A percentile compares a stretch with the other conserved stretches of the same genome.
Conservation (phyloP, 768 basidiomycete genomes). For the Porpolomopsis calyptriformis region DNA sequence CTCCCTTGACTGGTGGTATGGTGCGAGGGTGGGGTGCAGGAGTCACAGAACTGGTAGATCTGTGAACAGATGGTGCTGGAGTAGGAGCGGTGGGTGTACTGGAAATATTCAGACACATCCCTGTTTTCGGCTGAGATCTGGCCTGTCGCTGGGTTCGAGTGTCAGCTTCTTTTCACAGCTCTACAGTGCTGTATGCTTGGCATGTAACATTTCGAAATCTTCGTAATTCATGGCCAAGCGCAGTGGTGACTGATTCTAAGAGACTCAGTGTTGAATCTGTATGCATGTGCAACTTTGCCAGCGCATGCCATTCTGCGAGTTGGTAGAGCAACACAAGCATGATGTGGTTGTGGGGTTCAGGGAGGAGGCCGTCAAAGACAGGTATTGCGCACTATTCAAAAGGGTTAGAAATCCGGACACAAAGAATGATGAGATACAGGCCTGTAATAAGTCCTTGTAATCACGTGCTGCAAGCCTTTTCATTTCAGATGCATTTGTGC, state of each 20-base stretch:
- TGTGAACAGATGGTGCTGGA: too few species aligned
- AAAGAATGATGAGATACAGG: slow-evolving; percentile 8
- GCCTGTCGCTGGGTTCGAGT: slow-evolving; percentile 13
- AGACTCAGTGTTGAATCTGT: slow-evolving; percentile 23
- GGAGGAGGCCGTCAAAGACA: slow-evolving; percentile 28
- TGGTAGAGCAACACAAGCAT: slow-evolving; percentile 21
- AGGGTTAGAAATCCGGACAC: neutral
- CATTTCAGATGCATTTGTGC: slow-evolving; percentile 24
- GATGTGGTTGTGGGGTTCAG: slow-evolving; percentile 16
- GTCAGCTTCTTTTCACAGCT: slow-evolving; percentile 18
- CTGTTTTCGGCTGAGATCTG: slow-evolving; percentile 1
- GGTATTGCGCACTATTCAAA: slow-evolving; percentile 22
- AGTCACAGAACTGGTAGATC: too few species aligned
- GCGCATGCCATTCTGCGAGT: slow-evolving; percentile 26
- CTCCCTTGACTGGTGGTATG: slow-evolving; percentile 7
- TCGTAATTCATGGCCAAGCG: slow-evolving; percentile 17
- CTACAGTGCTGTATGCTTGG: slow-evolving; percentile 13
- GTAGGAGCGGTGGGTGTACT: too few species aligned
- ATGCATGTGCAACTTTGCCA: slow-evolving; percentile 27
- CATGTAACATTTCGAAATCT: slow-evolving; percentile 15
- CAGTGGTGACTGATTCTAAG: slow-evolving; percentile 18
- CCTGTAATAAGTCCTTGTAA: slow-evolving; percentile 36
- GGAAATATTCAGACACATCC: neutral
- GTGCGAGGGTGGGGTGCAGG: too few species aligned
- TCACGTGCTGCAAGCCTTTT: slow-evolving; percentile 27